A percentile compares a stretch with the other conserved stretches of the same genome.
Conservation (phyloP, 805 yeast species). For the Pichia paraexigua region DNA sequence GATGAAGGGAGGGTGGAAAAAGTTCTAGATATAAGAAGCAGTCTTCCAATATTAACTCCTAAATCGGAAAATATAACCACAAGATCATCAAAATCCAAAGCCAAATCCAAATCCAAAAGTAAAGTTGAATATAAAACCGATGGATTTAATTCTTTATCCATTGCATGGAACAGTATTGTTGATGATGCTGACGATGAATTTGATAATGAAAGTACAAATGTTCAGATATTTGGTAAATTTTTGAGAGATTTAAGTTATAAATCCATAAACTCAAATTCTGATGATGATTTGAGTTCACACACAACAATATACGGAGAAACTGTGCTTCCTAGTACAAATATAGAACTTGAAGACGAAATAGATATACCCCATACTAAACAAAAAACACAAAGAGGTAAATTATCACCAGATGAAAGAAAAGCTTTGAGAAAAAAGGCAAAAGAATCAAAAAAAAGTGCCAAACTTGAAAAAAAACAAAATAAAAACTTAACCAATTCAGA, state of each 20-base stretch:
- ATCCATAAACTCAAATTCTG: not conserved
- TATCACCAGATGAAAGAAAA: not conserved
- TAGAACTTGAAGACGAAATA: not conserved
- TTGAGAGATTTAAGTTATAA: not conserved
- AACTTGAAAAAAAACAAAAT: not conserved
- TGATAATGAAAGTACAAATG: not conserved
- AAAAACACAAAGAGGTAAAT: not conserved
- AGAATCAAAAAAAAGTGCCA: slow-evolving; percentile 3
- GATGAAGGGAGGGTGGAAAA: not conserved
- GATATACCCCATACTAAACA: not conserved
- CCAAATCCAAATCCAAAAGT: not conserved
- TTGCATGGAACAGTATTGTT: slow-evolving; percentile 1
- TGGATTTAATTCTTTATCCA: slow-evolving; percentile 10
- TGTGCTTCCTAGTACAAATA: not conserved
- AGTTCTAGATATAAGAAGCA: not conserved
- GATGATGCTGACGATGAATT: not conserved
- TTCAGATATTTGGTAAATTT: not conserved
- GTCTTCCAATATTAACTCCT: not conserved
- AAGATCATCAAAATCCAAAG: not conserved
- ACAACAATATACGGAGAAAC: slow-evolving; percentile 4
- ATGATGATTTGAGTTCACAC: slow-evolving; percentile 5
- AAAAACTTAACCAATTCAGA: not conserved
- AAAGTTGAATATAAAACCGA: not conserved
- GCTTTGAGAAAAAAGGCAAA: slow-evolving; percentile 2
- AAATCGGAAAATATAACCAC: not conserved